Evolutionary conservation across 2,329 filamentous ascomycete genomes (phyloP).

Genomic region (Trichoderma aggressivum): DNA sequence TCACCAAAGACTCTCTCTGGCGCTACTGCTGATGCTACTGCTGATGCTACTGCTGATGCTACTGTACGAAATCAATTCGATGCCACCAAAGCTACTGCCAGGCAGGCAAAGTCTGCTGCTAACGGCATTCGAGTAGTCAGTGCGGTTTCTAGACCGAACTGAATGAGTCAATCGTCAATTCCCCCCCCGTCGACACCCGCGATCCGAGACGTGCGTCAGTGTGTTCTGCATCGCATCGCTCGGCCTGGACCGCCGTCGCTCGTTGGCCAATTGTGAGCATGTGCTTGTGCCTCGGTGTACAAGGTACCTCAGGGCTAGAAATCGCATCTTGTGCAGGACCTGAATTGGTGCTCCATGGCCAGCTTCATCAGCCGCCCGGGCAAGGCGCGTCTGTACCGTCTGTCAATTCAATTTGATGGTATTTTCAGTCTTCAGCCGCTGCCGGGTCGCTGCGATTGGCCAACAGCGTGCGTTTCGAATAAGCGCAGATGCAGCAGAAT

Average conservation of each 20-base stretch:
- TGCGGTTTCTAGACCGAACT: neutral
- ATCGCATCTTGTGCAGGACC: neutral
- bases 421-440: neutral
- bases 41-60: conserved; percentile 3
- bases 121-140: neutral
- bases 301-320: neutral
- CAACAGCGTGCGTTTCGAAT: conserved; percentile 2
- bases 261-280: conserved; percentile 5
- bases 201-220: conserved; percentile 15
- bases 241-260: conserved; percentile 3
- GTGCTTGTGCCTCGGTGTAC: neutral
- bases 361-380: conserved; percentile 1
- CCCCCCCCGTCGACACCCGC: neutral
- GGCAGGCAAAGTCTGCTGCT: neutral
- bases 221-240: conserved; percentile 13
- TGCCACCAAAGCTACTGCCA: neutral
- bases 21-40: conserved; percentile 1
- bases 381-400: neutral
- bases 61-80: neutral
- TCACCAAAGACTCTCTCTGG: neutral
- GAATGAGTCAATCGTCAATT: conserved; percentile 13
- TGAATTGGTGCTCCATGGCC: neutral
- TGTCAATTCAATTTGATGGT: neutral
- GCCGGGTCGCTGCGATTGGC: neutral
- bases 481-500: neutral